Percentiles rank a stretch among this genome's conserved stretches.
These are phyloP conservation scores for Stentor coeruleus DNA, from an alignment of 73 alveolate species.

Conservation along the genomic window DNA sequence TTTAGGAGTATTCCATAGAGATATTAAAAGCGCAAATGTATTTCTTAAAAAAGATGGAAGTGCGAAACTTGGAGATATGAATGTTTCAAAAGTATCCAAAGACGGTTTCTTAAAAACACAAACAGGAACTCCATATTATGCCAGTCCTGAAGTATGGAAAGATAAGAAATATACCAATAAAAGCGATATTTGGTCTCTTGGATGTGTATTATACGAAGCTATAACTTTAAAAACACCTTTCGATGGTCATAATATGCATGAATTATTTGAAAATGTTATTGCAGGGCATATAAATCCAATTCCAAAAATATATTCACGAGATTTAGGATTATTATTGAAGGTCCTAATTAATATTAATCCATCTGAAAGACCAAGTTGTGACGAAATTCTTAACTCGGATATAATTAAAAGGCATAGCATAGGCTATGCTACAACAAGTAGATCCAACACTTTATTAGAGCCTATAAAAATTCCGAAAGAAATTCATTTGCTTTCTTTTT, in stretches of 20 bases:
- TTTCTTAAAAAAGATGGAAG: slow-evolving; percentile 51
- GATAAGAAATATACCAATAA: slow-evolving; percentile 33
- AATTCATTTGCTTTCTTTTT: neutral
- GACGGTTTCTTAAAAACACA: slow-evolving; percentile 49
- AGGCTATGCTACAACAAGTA: neutral
- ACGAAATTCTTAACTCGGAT: neutral
- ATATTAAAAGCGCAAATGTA: slow-evolving; percentile 73
- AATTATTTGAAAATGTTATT: slow-evolving; percentile 69
- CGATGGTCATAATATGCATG: slow-evolving; percentile 56
- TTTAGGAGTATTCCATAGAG: slow-evolving; percentile 53
- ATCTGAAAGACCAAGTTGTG: slow-evolving; percentile 4
- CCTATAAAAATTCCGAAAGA: neutral
- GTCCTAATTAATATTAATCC: slow-evolving; percentile 9
- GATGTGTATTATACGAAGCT: slow-evolving; percentile 65
- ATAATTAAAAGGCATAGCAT: neutral
- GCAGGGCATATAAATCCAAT: slow-evolving; percentile 62
- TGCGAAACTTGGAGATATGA: slow-evolving; percentile 84
- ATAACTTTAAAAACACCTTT: slow-evolving; percentile 82
- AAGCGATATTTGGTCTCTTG: slow-evolving; percentile 47
- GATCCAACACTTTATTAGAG: neutral
- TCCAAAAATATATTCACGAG: slow-evolving; percentile 23
- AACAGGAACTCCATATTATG: slow-evolving; percentile 60
- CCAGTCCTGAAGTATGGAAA: slow-evolving; percentile 53
- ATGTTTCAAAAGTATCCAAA: slow-evolving; percentile 85
- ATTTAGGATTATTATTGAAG: neutral